These are phyloP conservation scores for Cenococcum geophilum DNA, from an alignment of 495 filamentous ascomycete genomes.

Conservation along the genomic window DNA sequence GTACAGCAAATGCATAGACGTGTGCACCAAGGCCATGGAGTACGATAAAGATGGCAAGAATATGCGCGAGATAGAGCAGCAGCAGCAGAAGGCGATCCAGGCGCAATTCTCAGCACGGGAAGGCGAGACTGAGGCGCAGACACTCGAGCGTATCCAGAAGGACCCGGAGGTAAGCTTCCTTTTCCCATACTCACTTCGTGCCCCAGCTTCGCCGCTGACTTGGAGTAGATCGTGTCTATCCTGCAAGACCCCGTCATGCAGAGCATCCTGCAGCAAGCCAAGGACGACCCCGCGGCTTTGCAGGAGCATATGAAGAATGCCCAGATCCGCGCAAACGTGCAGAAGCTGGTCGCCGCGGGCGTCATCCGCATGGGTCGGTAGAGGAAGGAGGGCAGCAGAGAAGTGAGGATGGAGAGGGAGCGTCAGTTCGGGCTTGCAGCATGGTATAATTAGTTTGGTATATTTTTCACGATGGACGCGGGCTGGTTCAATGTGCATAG, in stretches of 20 bases:
- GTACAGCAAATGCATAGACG: constrained; percentile 88
- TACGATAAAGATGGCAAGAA: constrained; percentile 74
- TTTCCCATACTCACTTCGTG: background rate
- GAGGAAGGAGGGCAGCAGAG: background rate
- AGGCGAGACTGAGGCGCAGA: constrained; percentile 96
- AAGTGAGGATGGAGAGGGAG: background rate
- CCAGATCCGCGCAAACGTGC: constrained; percentile 73
- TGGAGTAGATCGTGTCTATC: constrained; percentile 70
- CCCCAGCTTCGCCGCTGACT: background rate
- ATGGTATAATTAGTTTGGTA: too few relatives aligned
- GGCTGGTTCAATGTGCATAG: too few relatives aligned
- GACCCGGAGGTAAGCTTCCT: constrained; percentile 75
- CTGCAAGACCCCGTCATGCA: constrained; percentile 97
- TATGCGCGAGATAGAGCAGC: constrained; percentile 82
- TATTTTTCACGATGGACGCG: too few relatives aligned
- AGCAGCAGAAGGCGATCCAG: constrained; percentile 88
- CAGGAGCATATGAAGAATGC: constrained; percentile 96
- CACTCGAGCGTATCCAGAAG: constrained; percentile 79
- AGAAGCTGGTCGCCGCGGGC: constrained; percentile 86
- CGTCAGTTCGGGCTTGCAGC: background rate
- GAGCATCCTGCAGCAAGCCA: constrained; percentile 91
- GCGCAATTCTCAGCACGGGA: constrained; percentile 83
- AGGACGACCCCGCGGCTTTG: constrained; percentile 83
- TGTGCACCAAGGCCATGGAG: constrained; percentile 69
- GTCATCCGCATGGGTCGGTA: constrained; percentile 76